These are phyloP conservation scores for Colletotrichum karsti DNA, from an alignment of 2,329 filamentous ascomycete species.

Conservation along the genomic window DNA sequence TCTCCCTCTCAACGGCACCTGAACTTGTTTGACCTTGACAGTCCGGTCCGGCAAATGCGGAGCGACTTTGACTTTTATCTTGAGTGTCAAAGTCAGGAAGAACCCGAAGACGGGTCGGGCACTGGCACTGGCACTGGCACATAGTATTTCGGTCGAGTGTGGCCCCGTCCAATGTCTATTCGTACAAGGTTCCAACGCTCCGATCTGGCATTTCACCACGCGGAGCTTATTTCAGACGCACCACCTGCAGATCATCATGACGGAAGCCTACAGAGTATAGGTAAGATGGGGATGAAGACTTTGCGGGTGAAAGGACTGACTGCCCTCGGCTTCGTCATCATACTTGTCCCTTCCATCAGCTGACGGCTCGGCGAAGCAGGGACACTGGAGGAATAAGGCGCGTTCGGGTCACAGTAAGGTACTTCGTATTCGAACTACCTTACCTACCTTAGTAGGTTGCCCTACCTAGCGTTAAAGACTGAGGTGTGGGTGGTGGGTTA, in stretches of 20 bases:
- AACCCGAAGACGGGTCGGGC: no score
- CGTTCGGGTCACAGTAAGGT: background rate
- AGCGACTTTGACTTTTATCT: background rate
- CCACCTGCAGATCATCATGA: background rate
- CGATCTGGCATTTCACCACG: background rate
- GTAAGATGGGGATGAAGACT: no score
- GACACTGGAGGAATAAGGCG: background rate
- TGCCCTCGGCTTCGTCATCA: background rate
- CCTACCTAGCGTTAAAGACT: constrained; percentile 9
- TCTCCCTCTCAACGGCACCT: no score
- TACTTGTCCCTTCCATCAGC: background rate
- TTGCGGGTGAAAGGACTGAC: no score
- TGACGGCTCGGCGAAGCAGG: background rate
- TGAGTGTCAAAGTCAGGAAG: background rate
- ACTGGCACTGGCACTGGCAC: no score
- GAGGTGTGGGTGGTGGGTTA: constrained; percentile 18
- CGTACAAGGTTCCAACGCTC: background rate
- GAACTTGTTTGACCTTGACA: no score
- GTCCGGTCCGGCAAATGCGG: no score
- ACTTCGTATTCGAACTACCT: no score
- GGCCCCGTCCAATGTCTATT: background rate
- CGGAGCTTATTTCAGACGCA: background rate
- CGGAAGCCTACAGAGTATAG: no score
- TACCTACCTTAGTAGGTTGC: no score
- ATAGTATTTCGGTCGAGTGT: background rate